Conservation (phyloP, 164 flowering plant genomes). For the Stephania japonica region DNA sequence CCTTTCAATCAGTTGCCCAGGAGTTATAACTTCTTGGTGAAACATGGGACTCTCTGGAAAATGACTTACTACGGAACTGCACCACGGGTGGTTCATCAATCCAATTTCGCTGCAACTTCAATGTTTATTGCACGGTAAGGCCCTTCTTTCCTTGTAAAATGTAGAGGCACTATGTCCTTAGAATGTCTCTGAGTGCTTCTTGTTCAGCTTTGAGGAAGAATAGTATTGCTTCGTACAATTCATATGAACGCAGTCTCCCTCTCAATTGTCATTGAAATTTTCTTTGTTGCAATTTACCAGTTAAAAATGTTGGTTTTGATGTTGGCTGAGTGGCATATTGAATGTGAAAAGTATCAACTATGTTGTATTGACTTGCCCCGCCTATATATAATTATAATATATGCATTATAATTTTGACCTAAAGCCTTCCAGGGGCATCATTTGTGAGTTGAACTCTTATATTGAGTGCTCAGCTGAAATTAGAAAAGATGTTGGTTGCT, state of each 20-base stretch:
- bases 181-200: neutral
- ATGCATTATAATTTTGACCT: neutral
- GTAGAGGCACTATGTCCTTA: neutral
- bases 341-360: neutral
- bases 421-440: neutral
- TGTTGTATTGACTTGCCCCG: neutral
- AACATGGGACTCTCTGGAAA: slow-evolving; percentile 88
- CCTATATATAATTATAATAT: neutral
- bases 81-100: slow-evolving; percentile 79
- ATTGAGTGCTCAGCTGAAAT: neutral
- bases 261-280: neutral
- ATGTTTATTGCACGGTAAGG: slow-evolving; percentile 85
- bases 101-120: slow-evolving; percentile 95
- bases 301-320: neutral
- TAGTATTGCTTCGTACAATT: neutral
- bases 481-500: neutral
- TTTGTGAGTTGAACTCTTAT: neutral
- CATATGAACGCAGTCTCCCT: neutral
- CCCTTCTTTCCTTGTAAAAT: neutral
- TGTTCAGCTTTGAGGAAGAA: neutral
- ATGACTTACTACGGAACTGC: slow-evolving; percentile 84
- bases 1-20: slow-evolving; percentile 95
- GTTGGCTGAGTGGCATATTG: neutral
- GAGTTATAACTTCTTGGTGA: slow-evolving; percentile 93
- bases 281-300: neutral